These are phyloP conservation scores for Chalciporus sphaerocephalus DNA, from an alignment of 768 basidiomycete species.

Conservation along the genomic window DNA sequence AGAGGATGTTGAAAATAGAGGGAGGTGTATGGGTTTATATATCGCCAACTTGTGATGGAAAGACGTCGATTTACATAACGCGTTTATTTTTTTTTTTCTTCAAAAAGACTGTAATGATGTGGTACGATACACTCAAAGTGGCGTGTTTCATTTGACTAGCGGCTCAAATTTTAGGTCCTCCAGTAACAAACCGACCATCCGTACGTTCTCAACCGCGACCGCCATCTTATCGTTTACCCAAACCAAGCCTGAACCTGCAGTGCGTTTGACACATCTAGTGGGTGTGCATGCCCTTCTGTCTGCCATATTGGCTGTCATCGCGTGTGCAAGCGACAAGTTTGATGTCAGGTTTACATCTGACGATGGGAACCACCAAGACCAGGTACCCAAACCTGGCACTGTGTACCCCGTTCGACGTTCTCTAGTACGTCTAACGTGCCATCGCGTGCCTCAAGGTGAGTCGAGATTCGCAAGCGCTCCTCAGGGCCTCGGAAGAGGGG, in stretches of 20 bases:
- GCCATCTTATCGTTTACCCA: not conserved
- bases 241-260: too few relatives aligned
- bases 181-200: not conserved
- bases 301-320: too few relatives aligned
- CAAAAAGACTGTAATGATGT: conserved; percentile 3
- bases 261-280: too few relatives aligned
- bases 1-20: not conserved
- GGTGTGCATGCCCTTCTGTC: too few relatives aligned
- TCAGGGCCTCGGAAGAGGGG: too few relatives aligned
- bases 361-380: not conserved
- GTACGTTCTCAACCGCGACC: not conserved
- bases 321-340: not conserved
- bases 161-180: conserved; percentile 5
- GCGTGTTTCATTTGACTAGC: conserved; percentile 34
- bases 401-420: not conserved
- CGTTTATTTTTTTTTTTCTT: conserved; percentile 12
- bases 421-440: not conserved
- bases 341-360: not conserved
- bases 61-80: conserved; percentile 26
- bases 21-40: conserved; percentile 21
- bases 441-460: not conserved
- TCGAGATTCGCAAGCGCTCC: not conserved
- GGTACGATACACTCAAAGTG: conserved; percentile 31
- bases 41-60: not conserved
- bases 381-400: too few relatives aligned